Base-by-base conservation (phyloP, 169 alveolate species). In the Plasmodium falciparum region DNA sequence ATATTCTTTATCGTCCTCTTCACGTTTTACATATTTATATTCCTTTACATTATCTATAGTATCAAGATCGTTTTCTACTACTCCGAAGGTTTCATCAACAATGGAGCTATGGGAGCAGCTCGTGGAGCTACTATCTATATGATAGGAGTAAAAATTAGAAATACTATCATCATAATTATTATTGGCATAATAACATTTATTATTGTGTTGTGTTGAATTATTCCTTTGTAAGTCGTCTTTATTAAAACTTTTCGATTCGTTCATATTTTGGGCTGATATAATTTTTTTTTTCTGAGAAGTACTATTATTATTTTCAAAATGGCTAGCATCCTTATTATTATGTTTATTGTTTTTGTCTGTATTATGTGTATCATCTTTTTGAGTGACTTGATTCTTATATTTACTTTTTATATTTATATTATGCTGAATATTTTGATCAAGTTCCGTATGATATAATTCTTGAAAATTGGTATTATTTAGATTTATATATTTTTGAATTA, bases 401-500 rank as follows among this genome's bases (percentile, higher is more conserved):
- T 11, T 62, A 17, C n/a, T 62, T 62, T 62, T 62, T 17, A 17
- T 56, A 56, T 56, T 56, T 56, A 15, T 33, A 33, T 0, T 33
- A 33, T 39, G 9, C 2, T 39, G 5, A 39, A 39, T 39, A 39
- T 39, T 39, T 39, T 39, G 47, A 39, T 39, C 9, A 0, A 1
- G 9, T 5, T 39, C 47, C 6, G 9, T 5, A 6, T 39, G 11
- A 8, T 24, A 3, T 58, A 20, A 17, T 3, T 58, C 11, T 58
- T 58, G 24, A 58, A 2, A 17, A 17, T 12, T n/a, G 2, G 1
- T 17, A 58, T 2, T 17, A n/a, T 8, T n/a, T n/a, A 17, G 2
- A 67, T 75, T 75, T 22, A 65, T 0, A 13, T 9, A 26, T 26
- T 43, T 26, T 12, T 22, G 52, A 65, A 59, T 43, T 24, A 74